A percentile compares a stretch with the other conserved stretches of the same genome.
Evolutionary conservation across 441 rosid genomes (phyloP).

Genomic region (Populus tomentosa): DNA sequence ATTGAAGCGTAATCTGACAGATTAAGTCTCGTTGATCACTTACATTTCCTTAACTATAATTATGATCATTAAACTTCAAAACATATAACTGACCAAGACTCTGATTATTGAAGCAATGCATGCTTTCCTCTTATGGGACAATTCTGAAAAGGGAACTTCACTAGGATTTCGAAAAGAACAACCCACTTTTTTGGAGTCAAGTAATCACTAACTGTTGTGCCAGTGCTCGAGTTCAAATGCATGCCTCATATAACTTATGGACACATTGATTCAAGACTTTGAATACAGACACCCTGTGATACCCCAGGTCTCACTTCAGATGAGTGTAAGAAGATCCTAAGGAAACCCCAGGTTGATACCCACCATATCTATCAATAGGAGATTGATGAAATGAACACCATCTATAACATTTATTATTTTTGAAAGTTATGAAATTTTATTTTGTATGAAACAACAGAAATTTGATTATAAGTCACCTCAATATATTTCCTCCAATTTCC

Average conservation of each 20-base stretch:
- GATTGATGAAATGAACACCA: neutral
- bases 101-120: neutral
- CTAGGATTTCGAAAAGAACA: neutral
- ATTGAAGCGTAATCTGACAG: neutral
- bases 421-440: neutral
- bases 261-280: conserved; percentile 1
- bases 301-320: neutral
- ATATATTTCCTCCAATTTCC: conserved; percentile 95
- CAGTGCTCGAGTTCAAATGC: neutral
- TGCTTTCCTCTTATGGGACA: neutral
- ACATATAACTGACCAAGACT: neutral
- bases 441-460: neutral
- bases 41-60: neutral
- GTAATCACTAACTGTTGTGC: neutral
- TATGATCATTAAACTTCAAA: neutral
- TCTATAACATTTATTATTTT: neutral
- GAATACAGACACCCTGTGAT: neutral
- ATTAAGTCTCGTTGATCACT: neutral
- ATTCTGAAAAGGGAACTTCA: neutral
- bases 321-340: neutral
- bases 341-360: neutral
- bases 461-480: conserved; percentile 44
- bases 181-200: neutral
- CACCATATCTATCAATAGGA: neutral
- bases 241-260: neutral